Conservation (phyloP, 345 rosid species). For the Eucalyptus pauciflora region DNA sequence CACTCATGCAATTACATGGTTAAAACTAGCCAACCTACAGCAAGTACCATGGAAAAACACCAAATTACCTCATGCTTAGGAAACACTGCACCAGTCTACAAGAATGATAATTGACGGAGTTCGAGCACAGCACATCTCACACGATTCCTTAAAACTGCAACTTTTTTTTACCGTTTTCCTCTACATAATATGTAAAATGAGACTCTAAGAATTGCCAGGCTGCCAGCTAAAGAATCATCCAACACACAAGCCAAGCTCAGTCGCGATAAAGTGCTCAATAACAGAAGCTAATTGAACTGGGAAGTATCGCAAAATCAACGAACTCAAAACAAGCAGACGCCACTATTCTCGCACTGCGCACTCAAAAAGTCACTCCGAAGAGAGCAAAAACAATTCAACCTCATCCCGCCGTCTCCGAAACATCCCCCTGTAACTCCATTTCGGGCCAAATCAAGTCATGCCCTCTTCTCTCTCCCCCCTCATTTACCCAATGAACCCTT, state of each 20-base stretch:
- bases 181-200: not conserved
- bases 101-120: fast-evolving
- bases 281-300: not conserved
- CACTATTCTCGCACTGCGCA: fast-evolving
- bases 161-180: fast-evolving
- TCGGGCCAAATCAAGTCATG: not conserved
- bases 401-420: not conserved
- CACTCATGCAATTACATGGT: not conserved
- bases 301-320: not conserved
- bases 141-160: fast-evolving
- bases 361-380: not conserved
- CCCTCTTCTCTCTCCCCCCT: not conserved
- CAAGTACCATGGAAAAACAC: not conserved
- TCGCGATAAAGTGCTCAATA: not conserved
- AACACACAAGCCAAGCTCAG: not conserved
- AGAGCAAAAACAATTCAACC: not conserved
- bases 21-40: not conserved
- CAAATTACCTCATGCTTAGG: not conserved
- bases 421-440: not conserved
- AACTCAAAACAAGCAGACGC: not conserved
- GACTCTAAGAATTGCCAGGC: fast-evolving
- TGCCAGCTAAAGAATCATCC: not conserved
- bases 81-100: not conserved
- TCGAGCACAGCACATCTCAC: fast-evolving
- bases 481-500: not conserved